Evolutionary conservation across 2,329 filamentous ascomycete genomes (phyloP), one percentile per base, ranked within the genome.

Genomic region (Fusarium pseudonygamai): DNA sequence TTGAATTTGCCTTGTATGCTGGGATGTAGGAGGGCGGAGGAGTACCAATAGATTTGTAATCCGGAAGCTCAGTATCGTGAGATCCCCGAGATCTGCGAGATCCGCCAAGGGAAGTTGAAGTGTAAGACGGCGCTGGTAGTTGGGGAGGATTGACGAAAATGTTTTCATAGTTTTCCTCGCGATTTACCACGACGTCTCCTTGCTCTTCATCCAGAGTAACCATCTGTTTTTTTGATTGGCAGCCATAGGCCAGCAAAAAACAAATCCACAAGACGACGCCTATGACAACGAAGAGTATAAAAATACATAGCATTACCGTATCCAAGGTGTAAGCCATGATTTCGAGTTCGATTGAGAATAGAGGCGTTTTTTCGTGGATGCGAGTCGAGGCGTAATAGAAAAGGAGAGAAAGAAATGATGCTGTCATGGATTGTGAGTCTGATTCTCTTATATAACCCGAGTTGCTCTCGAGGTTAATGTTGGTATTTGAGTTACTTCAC

Each of bases 271-370:
- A 55, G 4, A 18, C 12, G 36, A 18, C 12, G 14, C 10, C 4
- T 5, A 18, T 13, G 34, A 39, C 4, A 30, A 16, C 2, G 26
- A 40, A 2, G 50, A 28, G 12, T 10, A 40, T n/a, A 16, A 22
- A 22, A 7, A 3, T 10, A 5, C 15, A 8, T 7, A 28, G 10
- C 1, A 22, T 1, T 30, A 18, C n/a, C 18, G 20, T 1, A 20
- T 20, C 18, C 14, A 20, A 20, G 16, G 10, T 28, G 3, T 6
- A 7, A 2, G 24, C 24, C 50, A 55, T 55, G 11, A 16, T 30
- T 7, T 36, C 18, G 34, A 12, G 8, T 36, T 36, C 7, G n/a
- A 26, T 22, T 20, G n/a, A 26, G 32, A 22, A 52, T 36, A 15
- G 49, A 22, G 49, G n/a, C 49, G 18, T 40, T 18, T 14, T 37